Percentiles rank a stretch among this genome's conserved stretches.
Conservation (phyloP, 2,329 filamentous ascomycete species). For the Nothopassalora personata region DNA sequence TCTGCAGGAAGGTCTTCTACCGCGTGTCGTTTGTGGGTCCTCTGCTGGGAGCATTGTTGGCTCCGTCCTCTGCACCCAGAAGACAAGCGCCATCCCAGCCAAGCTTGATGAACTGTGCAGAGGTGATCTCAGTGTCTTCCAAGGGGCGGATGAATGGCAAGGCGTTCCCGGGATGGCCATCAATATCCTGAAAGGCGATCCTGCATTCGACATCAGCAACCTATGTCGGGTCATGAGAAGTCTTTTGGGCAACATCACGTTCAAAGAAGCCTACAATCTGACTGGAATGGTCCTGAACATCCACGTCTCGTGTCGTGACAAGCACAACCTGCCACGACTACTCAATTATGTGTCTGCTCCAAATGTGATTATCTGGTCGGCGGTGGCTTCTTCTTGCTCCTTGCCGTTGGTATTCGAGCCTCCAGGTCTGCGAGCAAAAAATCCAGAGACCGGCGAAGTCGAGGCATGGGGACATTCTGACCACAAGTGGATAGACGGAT, state of each 20-base stretch:
- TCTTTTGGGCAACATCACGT: conserved; percentile 82
- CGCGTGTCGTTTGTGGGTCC: conserved; percentile 21
- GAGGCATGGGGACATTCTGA: conserved; percentile 77
- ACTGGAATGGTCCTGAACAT: conserved; percentile 90
- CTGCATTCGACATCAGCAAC: conserved; percentile 63
- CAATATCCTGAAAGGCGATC: conserved; percentile 19
- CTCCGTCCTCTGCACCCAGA: conserved; percentile 22
- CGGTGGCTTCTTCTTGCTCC: conserved; percentile 91
- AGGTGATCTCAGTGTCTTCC: conserved; percentile 21
- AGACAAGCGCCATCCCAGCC: conserved; percentile 12
- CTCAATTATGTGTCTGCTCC: conserved; percentile 92
- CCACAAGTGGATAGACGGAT: conserved; percentile 87
- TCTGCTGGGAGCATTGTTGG: conserved; percentile 24
- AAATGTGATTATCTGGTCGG: conserved; percentile 94
- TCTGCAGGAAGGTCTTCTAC: conserved; percentile 15
- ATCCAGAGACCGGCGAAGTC: conserved; percentile 70
- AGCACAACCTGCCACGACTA: conserved; percentile 79
- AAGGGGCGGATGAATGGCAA: conserved; percentile 16
- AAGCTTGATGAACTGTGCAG: conserved; percentile 19
- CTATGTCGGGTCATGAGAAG: conserved; percentile 74
- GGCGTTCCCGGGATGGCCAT: conserved; percentile 16
- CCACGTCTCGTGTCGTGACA: conserved; percentile 78
- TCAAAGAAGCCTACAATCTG: conserved; percentile 93
- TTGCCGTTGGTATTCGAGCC: conserved; percentile 82
- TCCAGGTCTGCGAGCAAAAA: conserved; percentile 74